Evolutionary conservation across 108 stramenopile species (phyloP).

Genomic region (Skeletonema grethae): DNA sequence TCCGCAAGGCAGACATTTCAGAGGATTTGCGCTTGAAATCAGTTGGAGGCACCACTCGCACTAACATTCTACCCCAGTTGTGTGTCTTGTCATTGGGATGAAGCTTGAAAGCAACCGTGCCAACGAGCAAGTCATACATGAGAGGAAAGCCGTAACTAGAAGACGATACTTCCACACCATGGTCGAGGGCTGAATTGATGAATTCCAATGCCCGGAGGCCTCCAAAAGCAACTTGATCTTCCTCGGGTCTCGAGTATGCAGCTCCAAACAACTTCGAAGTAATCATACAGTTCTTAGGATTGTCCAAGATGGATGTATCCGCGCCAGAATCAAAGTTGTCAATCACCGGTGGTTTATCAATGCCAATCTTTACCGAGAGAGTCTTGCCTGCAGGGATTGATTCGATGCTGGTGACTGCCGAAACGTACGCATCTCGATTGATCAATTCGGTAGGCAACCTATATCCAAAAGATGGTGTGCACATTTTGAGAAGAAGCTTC

Average conservation of each 20-base stretch:
- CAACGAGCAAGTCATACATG: conserved; percentile 93
- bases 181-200: conserved; percentile 81
- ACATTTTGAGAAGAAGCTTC: conserved; percentile 84
- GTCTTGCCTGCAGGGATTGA: conserved; percentile 79
- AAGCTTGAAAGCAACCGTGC: conserved; percentile 90
- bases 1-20: conserved; percentile 92
- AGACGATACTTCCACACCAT: conserved; percentile 89
- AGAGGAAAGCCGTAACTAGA: conserved; percentile 94
- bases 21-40: conserved; percentile 88
- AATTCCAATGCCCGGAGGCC: conserved; percentile 87
- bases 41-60: conserved; percentile 85
- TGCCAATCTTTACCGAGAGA: conserved; percentile 75
- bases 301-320: conserved; percentile 83
- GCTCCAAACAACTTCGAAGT: conserved; percentile 89
- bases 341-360: conserved; percentile 75
- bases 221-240: conserved; percentile 88
- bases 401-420: conserved; percentile 81
- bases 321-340: conserved; percentile 85
- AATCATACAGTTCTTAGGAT: conserved; percentile 87
- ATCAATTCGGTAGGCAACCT: conserved; percentile 69
- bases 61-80: conserved; percentile 92
- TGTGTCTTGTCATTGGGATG: conserved; percentile 92
- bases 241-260: conserved; percentile 84
- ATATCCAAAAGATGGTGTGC: conserved; percentile 68
- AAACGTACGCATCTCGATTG: conserved; percentile 86